A percentile compares a stretch with the other conserved stretches of the same genome.
phyloP scores from a whole-genome alignment of 2,329 filamentous ascomycete genomes.

The Purpureocillium takamizusanense region DNA sequence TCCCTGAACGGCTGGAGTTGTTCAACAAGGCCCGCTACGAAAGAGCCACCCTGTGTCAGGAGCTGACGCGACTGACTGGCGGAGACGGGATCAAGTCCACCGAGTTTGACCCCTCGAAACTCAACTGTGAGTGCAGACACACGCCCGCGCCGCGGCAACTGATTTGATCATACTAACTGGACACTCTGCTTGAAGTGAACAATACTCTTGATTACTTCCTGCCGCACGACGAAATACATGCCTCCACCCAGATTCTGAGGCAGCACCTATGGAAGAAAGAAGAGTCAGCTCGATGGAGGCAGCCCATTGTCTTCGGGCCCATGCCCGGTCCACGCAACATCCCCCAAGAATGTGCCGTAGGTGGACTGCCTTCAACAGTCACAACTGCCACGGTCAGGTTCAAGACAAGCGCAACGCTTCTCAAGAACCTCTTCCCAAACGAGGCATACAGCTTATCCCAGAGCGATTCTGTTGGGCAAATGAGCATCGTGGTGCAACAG shows the following conservation, averaged over 20 bases:
- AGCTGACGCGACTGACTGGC: slow-evolving; percentile 44
- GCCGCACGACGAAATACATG: slow-evolving; percentile 12
- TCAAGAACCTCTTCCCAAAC: slow-evolving; percentile 38
- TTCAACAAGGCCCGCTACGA: slow-evolving; percentile 50
- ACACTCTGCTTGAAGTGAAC: not conserved
- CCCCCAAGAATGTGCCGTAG: slow-evolving; percentile 1
- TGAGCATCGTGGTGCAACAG: slow-evolving; percentile 19
- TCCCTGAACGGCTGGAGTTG: slow-evolving; percentile 46
- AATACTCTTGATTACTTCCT: not conserved
- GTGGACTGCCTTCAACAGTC: slow-evolving; percentile 21
- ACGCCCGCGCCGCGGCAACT: too few relatives aligned
- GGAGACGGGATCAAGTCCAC: slow-evolving; percentile 29
- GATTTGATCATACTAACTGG: too few relatives aligned
- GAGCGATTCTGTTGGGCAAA: too few relatives aligned
- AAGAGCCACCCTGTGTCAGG: slow-evolving; percentile 48
- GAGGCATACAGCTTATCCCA: slow-evolving; percentile 31
- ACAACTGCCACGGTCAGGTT: slow-evolving; percentile 38
- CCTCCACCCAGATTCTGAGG: slow-evolving; percentile 7
- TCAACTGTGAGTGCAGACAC: slow-evolving; percentile 20
- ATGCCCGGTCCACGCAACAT: slow-evolving; percentile 12
- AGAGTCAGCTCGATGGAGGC: slow-evolving; percentile 5
- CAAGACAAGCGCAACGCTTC: slow-evolving; percentile 37
- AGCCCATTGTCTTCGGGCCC: slow-evolving; percentile 14
- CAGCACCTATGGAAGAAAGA: slow-evolving; percentile 8
- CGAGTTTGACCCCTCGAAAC: slow-evolving; percentile 24